phyloP scores from a whole-genome alignment of 2,329 filamentous ascomycete genomes.

The Knufia fluminis region DNA sequence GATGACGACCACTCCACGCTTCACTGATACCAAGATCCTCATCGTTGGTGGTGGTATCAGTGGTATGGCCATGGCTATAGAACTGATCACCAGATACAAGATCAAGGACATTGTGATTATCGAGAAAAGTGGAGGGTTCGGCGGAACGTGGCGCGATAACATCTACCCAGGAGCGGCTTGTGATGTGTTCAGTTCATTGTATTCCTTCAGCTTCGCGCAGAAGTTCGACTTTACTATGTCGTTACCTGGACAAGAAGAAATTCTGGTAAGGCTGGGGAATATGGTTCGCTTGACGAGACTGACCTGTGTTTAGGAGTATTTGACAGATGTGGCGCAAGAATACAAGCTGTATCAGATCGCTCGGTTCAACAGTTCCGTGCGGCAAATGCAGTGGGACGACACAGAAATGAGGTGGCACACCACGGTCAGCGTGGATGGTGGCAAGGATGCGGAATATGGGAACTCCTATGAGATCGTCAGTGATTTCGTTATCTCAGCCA shows the following conservation, averaged over 20 bases:
- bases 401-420: constrained; percentile 37
- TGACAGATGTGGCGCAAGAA: constrained; percentile 15
- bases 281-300: neutral
- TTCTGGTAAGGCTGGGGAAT: constrained; percentile 28
- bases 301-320: constrained; percentile 23
- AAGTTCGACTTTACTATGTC: constrained; percentile 50
- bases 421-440: constrained; percentile 43
- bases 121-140: constrained; percentile 11
- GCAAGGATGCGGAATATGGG: constrained; percentile 50
- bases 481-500: constrained; percentile 37
- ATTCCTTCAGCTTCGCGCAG: constrained; percentile 40
- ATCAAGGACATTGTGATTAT: constrained; percentile 40
- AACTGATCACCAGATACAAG: constrained; percentile 10
- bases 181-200: constrained; percentile 11
- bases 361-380: constrained; percentile 9
- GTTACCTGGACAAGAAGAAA: constrained; percentile 53
- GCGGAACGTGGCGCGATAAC: constrained; percentile 12
- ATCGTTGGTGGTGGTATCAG: constrained; percentile 12
- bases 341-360: constrained; percentile 9
- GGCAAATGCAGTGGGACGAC: constrained; percentile 6
- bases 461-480: constrained; percentile 8
- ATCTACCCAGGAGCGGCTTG: constrained; percentile 12
- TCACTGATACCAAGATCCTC: constrained; percentile 37
- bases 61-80: constrained; percentile 11
- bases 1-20: constrained; percentile 1